These are phyloP conservation scores for Botrytis fabae DNA, from an alignment of 2,329 filamentous ascomycete species.

Conservation along the genomic window DNA sequence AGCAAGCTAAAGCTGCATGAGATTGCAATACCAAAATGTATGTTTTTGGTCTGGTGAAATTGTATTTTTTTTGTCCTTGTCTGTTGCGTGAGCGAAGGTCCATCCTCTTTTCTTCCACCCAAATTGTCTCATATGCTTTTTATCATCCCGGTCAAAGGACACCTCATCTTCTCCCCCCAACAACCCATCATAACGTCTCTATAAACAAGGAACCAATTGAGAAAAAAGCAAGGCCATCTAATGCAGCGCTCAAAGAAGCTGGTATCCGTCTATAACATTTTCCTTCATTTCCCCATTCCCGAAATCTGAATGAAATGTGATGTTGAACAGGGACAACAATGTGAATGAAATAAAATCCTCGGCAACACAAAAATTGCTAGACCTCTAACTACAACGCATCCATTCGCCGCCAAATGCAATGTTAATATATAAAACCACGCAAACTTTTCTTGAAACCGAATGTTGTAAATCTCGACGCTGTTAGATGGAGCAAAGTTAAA, in stretches of 20 bases:
- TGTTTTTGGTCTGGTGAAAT: neutral
- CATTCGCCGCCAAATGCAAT: constrained; percentile 23
- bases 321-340: neutral
- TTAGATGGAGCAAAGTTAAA: constrained; percentile 12
- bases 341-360: constrained; percentile 12
- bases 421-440: constrained; percentile 19
- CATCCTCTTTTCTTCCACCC: constrained; percentile 17
- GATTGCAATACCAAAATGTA: constrained; percentile 5
- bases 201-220: constrained; percentile 16
- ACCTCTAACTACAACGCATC: neutral
- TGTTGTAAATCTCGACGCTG: constrained; percentile 11
- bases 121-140: constrained; percentile 19
- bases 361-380: neutral
- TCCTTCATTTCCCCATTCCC: constrained; percentile 5
- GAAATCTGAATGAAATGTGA: constrained; percentile 12
- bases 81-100: constrained; percentile 22
- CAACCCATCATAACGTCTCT: constrained; percentile 21
- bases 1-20: neutral
- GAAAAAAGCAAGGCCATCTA: constrained; percentile 22
- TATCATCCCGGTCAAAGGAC: constrained; percentile 21
- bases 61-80: constrained; percentile 4
- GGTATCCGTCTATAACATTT: constrained; percentile 21
- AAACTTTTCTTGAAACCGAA: constrained; percentile 22
- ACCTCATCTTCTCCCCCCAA: constrained; percentile 10
- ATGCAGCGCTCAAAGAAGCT: constrained; percentile 17